Conservation (phyloP, 2,329 filamentous ascomycete species). For the Blumeria hordei region DNA sequence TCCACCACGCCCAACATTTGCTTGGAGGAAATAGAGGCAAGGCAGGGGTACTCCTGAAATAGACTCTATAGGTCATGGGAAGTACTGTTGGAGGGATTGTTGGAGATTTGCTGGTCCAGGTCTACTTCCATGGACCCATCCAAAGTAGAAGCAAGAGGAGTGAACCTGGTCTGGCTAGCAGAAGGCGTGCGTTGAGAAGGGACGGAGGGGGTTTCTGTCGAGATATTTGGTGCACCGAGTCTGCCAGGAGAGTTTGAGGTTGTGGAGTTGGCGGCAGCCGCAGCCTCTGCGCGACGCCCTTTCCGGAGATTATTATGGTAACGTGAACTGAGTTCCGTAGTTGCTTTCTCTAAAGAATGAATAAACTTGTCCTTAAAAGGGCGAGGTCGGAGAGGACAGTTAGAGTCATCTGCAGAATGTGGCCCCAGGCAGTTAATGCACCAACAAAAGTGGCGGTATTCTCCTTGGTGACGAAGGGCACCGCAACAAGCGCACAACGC, state of each 20-base stretch:
- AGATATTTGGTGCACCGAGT: background rate
- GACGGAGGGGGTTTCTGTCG: background rate
- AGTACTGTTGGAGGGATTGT: background rate
- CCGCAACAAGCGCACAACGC: background rate
- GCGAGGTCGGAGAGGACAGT: background rate
- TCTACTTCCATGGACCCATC: background rate
- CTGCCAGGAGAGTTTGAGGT: background rate
- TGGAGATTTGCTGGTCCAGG: background rate
- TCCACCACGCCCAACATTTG: background rate
- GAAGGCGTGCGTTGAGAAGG: background rate
- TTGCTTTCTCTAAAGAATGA: background rate
- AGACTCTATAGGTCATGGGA: too few relatives aligned
- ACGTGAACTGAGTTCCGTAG: background rate
- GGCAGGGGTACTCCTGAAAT: too few relatives aligned
- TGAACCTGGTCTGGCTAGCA: background rate
- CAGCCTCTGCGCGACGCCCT: background rate
- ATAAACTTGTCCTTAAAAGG: background rate
- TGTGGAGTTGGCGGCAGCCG: too few relatives aligned
- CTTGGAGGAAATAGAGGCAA: too few relatives aligned
- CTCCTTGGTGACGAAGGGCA: background rate
- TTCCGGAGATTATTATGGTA: background rate
- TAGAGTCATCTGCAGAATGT: background rate
- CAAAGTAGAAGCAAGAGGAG: background rate
- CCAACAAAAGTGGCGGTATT: background rate
- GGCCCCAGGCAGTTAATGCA: background rate